phyloP scores from a whole-genome alignment of 2,329 filamentous ascomycete genomes.

The Aspergillus udagawae region DNA sequence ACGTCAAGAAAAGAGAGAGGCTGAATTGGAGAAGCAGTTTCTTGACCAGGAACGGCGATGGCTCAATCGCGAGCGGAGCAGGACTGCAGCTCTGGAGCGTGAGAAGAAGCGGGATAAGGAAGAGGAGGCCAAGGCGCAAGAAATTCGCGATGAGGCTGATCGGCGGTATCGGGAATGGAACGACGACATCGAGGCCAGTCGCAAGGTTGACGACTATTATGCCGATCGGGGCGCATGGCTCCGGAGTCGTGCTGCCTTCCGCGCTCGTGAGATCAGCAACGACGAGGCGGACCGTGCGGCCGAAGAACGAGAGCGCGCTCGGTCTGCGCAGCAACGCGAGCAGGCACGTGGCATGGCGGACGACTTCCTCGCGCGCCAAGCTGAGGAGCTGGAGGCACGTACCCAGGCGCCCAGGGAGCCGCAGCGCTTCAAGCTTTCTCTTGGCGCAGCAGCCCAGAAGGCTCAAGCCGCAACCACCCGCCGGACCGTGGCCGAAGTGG shows the following conservation, averaged over 20 bases:
- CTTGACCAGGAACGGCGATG: constrained; percentile 83
- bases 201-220: constrained; percentile 78
- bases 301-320: constrained; percentile 70
- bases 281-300: constrained; percentile 79
- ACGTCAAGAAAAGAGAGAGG: constrained; percentile 64
- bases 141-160: constrained; percentile 63
- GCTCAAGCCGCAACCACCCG: constrained; percentile 57
- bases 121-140: constrained; percentile 63
- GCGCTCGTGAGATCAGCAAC: constrained; percentile 66
- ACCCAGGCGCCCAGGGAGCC: constrained; percentile 50
- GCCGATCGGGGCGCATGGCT: constrained; percentile 80
- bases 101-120: constrained; percentile 77
- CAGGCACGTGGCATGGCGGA: constrained; percentile 81
- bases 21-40: constrained; percentile 75
- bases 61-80: constrained; percentile 81
- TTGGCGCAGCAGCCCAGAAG: constrained; percentile 82
- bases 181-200: constrained; percentile 74
- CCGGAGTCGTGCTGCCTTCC: constrained; percentile 70
- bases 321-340: constrained; percentile 68
- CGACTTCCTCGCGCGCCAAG: constrained; percentile 82
- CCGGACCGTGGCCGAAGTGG: constrained; percentile 87
- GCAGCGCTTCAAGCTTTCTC: constrained; percentile 85
- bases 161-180: constrained; percentile 78
- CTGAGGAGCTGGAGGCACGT: constrained; percentile 63
- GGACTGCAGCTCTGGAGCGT: constrained; percentile 78